phyloP scores from a whole-genome alignment of 192 early-diverging fungal genomes.

The Thamnidium elegans region DNA sequence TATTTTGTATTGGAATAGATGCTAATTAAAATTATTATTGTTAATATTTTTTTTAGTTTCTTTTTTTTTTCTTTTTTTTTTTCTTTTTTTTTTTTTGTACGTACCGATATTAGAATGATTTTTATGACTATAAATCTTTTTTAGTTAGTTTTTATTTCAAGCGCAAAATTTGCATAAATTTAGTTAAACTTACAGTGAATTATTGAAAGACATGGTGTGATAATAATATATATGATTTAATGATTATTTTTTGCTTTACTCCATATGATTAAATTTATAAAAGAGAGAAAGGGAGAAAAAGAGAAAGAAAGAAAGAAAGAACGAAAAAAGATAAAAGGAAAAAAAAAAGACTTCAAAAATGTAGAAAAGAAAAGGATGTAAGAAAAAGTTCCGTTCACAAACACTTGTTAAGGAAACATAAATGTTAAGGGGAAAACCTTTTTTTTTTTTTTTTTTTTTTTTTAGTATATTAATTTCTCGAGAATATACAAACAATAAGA shows the following conservation, averaged over 20 bases:
- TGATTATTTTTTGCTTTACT: too few species aligned
- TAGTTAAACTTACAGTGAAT: too few species aligned
- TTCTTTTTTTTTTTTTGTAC: too few species aligned
- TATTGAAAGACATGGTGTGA: too few species aligned
- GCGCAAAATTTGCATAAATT: too few species aligned
- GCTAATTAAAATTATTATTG: conserved; percentile 6
- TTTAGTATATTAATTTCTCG: conserved; percentile 6
- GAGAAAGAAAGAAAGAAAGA: conserved; percentile 1
- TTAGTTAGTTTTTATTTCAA: not conserved
- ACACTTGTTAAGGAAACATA: not conserved
- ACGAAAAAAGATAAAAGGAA: not conserved
- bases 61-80: too few species aligned
- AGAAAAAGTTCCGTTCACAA: too few species aligned
- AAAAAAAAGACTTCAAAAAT: not conserved
- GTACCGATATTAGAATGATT: not conserved
- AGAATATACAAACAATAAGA: not conserved
- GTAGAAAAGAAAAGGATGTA: not conserved
- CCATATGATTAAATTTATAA: too few species aligned
- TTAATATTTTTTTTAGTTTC: not conserved
- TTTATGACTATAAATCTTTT: conserved; percentile 1
- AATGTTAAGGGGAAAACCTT: conserved; percentile 8
- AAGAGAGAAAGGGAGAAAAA: not conserved
- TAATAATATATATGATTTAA: too few species aligned
- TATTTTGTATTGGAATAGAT: not conserved
- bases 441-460: conserved; percentile 7